Evolutionary conservation across 352 stramenopile species (phyloP), one percentile per base, ranked within the genome.

Genomic region (Phytophthora melonis): DNA sequence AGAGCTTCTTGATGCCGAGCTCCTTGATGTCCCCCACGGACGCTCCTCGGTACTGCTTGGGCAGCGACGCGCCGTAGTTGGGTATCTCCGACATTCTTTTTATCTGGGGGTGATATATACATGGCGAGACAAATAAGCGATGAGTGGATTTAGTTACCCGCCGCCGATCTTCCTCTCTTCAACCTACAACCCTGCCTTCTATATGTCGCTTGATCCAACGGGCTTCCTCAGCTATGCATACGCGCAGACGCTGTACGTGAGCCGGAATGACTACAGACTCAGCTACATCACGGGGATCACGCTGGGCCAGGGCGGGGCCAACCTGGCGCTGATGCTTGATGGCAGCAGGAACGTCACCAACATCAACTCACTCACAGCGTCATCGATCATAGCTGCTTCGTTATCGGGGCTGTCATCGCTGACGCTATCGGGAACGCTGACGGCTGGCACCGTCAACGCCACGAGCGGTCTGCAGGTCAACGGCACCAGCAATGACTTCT

Each of bases 181-280:
- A 21, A 75, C 64, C 23, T 67, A 75, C 39, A 70, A 75, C 36
- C 63, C 60, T 21, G 54, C 52, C 13, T 75, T 75, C 52, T 75
- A 68, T 55, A 32, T 65, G 8, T 43, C 56, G 21, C 50, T 64
- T 10, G 55, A 66, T 25, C 7, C 49, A 1, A 56, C 21, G 55
- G 41, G 59, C 14, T 62, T 45, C 43, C 43, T 68, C 10, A 64
- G 53, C 13, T 69, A 61, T 57, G 67, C 59, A 1, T 74, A 74
- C 21, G 66, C 58, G 6, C 50, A 68, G 21, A 68, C 66, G 9
- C 41, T 74, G 1, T 74, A 68, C 59, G 39, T 74, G 3, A 16
- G 11, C 54, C 63, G 64, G 43, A 59, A 58, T 64, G 39, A 60
- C 52, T 74, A 68, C n/a, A 18, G 41, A 7, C 18, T 50, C 3